Base-by-base conservation (phyloP, 164 flowering plant species). In the Macadamia tetraphylla region DNA sequence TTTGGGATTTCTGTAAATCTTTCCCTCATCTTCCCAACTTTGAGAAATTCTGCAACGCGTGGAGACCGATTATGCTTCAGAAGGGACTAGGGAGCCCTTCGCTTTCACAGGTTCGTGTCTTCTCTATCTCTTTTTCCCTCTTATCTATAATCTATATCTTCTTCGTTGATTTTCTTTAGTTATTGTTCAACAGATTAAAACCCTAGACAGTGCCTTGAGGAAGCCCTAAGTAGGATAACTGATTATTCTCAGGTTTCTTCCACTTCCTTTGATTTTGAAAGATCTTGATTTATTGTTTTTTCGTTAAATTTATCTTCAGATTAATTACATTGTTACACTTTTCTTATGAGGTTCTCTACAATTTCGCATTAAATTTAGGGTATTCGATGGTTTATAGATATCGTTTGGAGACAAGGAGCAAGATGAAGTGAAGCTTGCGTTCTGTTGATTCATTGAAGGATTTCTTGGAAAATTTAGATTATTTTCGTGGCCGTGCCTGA, bases 141-240 rank as follows among this genome's bases (percentile, higher is more conserved):
- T 35, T 35, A 35, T 46, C 1, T 46, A 1, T 46, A 11, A 46
- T 46, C 51, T 46, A 1, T 46, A 1, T 46, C 51, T 46, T 46
- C 51, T 46, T 46, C 13, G 1, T 46, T 46, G 40, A 2, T 46
- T 46, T 46, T 9, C 12, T 46, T 8, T 9, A 11, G 13, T 9
- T 46, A 8, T 46, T 46, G 7, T 46, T 46, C 51, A 46, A 11
- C 17, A 53, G 57, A 52, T 13, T 13, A 17, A 13, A 53, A 4
- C 57, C 57, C 15, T 14, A 17, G 18, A 17, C 13, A 49, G 40
- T 35, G 40, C 40, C n/a, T 64, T 40, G 8, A 14, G 7, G 10
- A 61, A 68, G 31, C 51, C 65, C 60, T 69, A 69, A 1, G 49
- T 57, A 67, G 62, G 53, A 62, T 67, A 58, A 61, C 31, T 59